A percentile compares a stretch with the other conserved stretches of the same genome.
Evolutionary conservation across 2,329 filamentous ascomycete genomes (phyloP).

Genomic region (Bipolaris cookei): DNA sequence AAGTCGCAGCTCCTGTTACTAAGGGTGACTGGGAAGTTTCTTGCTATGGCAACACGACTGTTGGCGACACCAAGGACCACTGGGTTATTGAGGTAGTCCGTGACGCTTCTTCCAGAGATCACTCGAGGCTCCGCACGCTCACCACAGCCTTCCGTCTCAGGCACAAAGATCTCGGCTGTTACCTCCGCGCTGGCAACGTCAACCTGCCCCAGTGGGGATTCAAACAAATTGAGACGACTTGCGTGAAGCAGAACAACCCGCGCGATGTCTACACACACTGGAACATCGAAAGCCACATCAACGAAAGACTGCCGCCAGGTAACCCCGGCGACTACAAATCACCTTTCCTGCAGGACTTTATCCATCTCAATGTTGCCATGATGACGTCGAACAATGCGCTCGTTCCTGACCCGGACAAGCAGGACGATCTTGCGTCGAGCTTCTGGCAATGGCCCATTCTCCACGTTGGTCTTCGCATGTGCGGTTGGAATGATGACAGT

Average conservation of each 20-base stretch:
- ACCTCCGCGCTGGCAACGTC: constrained; percentile 91
- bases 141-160: constrained; percentile 91
- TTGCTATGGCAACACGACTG: constrained; percentile 90
- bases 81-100: constrained; percentile 92
- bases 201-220: constrained; percentile 99
- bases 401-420: constrained; percentile 97
- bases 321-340: constrained; percentile 94
- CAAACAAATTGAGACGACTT: constrained; percentile 98
- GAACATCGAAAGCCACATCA: constrained; percentile 96
- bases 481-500: constrained; percentile 91
- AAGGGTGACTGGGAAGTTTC: constrained; percentile 94
- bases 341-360: constrained; percentile 95
- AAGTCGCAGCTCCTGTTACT: constrained; percentile 84
- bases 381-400: constrained; percentile 99
- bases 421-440: constrained; percentile 93
- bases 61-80: constrained; percentile 97
- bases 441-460: constrained; percentile 99
- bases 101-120: constrained; percentile 86
- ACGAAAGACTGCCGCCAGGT: constrained; percentile 87
- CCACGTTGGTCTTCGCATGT: constrained; percentile 96
- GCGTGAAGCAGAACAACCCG: constrained; percentile 90
- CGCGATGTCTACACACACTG: constrained; percentile 95
- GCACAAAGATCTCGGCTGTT: constrained; percentile 84
- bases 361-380: constrained; percentile 98
- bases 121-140: constrained; percentile 83